Evolutionary conservation across 352 stramenopile genomes (phyloP), one percentile per base, ranked within the genome.

Genomic region (Phytophthora hybrid): DNA sequence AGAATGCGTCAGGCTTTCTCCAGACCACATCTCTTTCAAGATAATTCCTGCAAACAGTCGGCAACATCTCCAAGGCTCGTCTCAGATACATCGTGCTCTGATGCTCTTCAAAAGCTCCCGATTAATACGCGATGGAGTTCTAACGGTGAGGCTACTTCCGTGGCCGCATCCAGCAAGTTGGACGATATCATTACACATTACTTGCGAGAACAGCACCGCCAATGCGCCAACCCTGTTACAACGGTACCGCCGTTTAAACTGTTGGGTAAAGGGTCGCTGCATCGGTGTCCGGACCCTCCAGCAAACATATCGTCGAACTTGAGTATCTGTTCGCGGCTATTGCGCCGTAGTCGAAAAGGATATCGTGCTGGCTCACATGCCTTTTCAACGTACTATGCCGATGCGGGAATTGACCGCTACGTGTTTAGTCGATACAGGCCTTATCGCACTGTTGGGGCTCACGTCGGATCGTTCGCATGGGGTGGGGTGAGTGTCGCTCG

Each of bases 121-220:
- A 72, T 77, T 23, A 82, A 79, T 55, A 73, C 76, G 34, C 76
- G 72, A 75, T 79, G 73, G 63, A 79, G 72, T 63, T 23, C 60
- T 21, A 73, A 49, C 57, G 61, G 44, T 49, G 72, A 74, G 51
- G 56, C 37, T 21, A 21, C 39, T 13, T 5, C 49, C 2, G 51
- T 58, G 29, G 51, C 75, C 51, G 26, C 66, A 55, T 65, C 65
- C 32, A 95, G 83, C 67, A 87, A 88, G 52, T 51, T 95, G 13
- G 88, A 97, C 66, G 82, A 87, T 29, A 95, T 97, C 49, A 95
- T 97, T 41, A 93, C 84, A 2, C 87, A 96, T 69, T 97, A 95
- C 60, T 74, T 97, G 19, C 84, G 90, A 60, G 90, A 97, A 52
- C 92, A 97, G 69, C 92, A 97, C 66, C 89, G 92, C 6, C 91